phyloP scores from a whole-genome alignment of 164 flowering plant species.

The Tetrastigma voinierianum region DNA sequence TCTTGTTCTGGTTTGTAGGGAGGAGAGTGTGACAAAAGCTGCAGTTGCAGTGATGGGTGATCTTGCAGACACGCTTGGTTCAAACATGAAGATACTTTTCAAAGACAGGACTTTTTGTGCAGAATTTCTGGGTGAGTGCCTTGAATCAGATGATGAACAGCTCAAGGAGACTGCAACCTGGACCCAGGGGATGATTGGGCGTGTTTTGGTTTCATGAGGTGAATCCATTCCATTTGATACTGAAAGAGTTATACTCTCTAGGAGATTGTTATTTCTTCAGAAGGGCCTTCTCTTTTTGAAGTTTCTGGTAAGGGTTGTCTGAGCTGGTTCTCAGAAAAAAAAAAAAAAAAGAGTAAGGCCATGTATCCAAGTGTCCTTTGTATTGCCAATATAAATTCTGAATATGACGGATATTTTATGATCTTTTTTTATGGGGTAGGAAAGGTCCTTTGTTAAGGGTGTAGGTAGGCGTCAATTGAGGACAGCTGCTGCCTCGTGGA shows the following conservation, averaged over 20 bases:
- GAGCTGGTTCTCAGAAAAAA: too few species aligned
- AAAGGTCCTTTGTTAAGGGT: slow-evolving; percentile 1
- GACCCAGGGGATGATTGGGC: slow-evolving; percentile 79
- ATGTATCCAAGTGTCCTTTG: too few species aligned
- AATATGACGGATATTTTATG: background rate
- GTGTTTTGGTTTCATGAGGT: slow-evolving; percentile 53
- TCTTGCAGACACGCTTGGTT: slow-evolving; percentile 78
- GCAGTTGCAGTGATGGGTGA: slow-evolving; percentile 85
- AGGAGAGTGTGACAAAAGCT: slow-evolving; percentile 75
- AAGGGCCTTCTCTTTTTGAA: background rate
- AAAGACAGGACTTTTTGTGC: slow-evolving; percentile 37
- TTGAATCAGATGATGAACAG: slow-evolving; percentile 73
- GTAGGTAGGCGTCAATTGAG: background rate
- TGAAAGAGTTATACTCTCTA: background rate
- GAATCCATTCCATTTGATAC: background rate
- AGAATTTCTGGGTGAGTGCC: slow-evolving; percentile 64
- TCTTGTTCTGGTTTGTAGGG: slow-evolving; percentile 38
- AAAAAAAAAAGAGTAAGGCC: too few species aligned
- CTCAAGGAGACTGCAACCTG: slow-evolving; percentile 76
- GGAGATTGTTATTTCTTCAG: background rate
- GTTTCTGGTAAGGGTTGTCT: background rate
- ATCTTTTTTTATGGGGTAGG: background rate
- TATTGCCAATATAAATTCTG: background rate
- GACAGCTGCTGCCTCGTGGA: background rate
- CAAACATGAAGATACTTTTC: slow-evolving; percentile 45